Base-by-base conservation (phyloP, 208 protist genomes). In the Leishmania tropica region DNA sequence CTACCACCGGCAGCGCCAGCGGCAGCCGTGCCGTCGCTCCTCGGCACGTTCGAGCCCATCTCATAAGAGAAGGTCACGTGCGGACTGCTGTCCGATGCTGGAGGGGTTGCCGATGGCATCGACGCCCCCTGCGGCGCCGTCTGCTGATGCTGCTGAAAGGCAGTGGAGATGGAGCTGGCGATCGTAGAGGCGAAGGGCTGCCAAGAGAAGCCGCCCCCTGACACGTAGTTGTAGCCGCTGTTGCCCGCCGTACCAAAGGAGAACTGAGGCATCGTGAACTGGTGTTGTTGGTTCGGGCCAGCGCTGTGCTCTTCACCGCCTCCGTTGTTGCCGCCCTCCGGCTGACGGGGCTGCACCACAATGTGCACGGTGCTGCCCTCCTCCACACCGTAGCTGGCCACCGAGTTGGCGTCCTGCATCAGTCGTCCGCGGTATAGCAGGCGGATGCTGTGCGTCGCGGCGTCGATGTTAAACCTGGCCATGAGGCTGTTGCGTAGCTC, bases 311-410 rank as follows among this genome's bases (percentile, higher is more conserved):
- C 42, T 24, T 67, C 53, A 60, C 72, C n/a, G 37, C 67, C 70
- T 35, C 48, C 51, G 72, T 15, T 53, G 64, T 1, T 74, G 47
- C 47, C 40, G 76, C 53, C 42, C 17, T 62, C 72, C 10, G 76
- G 35, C 15, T 51, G 56, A 11, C 42, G 70, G 37, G 78, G 35
- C 71, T 85, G 79, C 51, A 89, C 83, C 8, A 93, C 90, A 42
- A 93, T 76, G 79, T 93, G 85, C 37, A 93, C 73, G 13, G 81
- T 85, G 67, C 68, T 82, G 74, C 80, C 82, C 31, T 91, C 83
- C 28, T 79, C 71, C 48, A 91, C 80, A 80, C 79, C 76, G 85
- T 89, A 89, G 78, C 60, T 82, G 45, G 54, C 47, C 68, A 93
- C 73, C 2, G 85, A 53, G 47, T 80, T 42, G 3, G 68, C 51